Base-by-base conservation (phyloP, 1,139 yeast species). In the Blastobotrys proliferans region DNA sequence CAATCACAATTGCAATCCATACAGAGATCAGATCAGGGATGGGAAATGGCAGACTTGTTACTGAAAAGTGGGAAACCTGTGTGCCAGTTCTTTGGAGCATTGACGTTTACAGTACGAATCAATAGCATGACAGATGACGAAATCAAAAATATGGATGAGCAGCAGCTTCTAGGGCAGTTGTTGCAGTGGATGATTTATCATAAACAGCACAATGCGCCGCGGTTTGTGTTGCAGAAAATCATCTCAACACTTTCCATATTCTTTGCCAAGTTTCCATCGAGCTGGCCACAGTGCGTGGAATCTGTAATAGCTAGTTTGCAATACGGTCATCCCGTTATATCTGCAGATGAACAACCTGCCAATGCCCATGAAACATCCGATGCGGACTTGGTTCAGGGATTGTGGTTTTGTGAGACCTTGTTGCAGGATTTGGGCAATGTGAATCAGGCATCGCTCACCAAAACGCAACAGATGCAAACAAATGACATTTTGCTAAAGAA, bases 11-110 rank as follows among this genome's bases (percentile, higher is more conserved):
- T 79, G 13, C 81, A 76, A 48, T 49, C 51, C 6, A 56, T 73
- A 9, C 85, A 79, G 52, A 66, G 63, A 46, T 70, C 79, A 2
- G 62, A 64, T 1, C 58, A 68, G 42, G 84, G 81, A 2, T 72
- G 74, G 64, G 58, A 62, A 18, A 57, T 79, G 32, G 85, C 80
- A 0, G 55, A 61, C 17, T 46, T 56, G 34, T 63, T 79, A 34
- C 63, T 79, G 42, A 57, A 60, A 29, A 48, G 61, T 20, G 41
- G 48, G n/a, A 57, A 65, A 4, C 66, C 75, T 2, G 62, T 64
- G 30, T 75, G 80, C 51, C 74, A 72, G 51, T 79, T 76, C 54
- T 76, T 80, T 51, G 85, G 85, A 0, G 85, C 84, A 0, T 62
- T 79, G 44, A 79, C 85, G 0, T 72, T 70, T 39, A 68, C 79